Evolutionary conservation across 352 stramenopile species (phyloP), one percentile per base, ranked within the genome.

Genomic region (Globisporangium rhizosaccharum): DNA sequence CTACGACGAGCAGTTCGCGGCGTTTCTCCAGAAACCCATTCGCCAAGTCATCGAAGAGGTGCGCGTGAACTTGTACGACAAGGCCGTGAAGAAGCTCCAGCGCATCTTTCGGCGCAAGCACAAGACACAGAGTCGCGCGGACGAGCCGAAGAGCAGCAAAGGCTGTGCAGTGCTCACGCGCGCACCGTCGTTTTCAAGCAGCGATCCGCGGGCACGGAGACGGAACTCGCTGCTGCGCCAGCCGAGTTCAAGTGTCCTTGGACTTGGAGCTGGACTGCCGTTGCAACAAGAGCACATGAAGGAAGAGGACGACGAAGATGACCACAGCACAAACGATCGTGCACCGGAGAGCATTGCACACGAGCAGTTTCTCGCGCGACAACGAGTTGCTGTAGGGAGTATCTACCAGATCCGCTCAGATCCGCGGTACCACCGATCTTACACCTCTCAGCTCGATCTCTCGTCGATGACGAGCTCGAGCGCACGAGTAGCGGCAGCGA

Each of bases 61-160:
- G 17, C 74, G 76, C 3, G 60, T 76, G 47, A 78, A 71, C 11
- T 59, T 90, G 53, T 87, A 90, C 58, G 81, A 85, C 41, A 68
- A 50, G 42, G 78, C 78, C 0, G 78, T 85, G 12, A 77, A 73
- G 49, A 72, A 68, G n/a, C 57, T 90, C 23, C 81, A 90, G 55
- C 76, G 66, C 0, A 58, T 86, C n/a, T 90, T 90, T 51, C 72
- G 80, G 1, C 65, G 61, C 5, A 87, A 79, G 42, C 62, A 72
- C 18, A 53, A 46, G 26, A 66, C 52, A n/a, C 49, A 33, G 2
- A 18, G 10, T 26, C 20, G 11, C 14, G 1, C 8, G 10, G n/a
- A 7, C 26, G 47, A n/a, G 1, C 3, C 30, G 4, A 48, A 41
- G 37, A 44, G 23, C 5, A 30, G 15, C 28, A 53, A 28, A 39